Base-by-base conservation (phyloP, 2,329 filamentous ascomycete genomes). In the Botrytis pseudocinerea region DNA sequence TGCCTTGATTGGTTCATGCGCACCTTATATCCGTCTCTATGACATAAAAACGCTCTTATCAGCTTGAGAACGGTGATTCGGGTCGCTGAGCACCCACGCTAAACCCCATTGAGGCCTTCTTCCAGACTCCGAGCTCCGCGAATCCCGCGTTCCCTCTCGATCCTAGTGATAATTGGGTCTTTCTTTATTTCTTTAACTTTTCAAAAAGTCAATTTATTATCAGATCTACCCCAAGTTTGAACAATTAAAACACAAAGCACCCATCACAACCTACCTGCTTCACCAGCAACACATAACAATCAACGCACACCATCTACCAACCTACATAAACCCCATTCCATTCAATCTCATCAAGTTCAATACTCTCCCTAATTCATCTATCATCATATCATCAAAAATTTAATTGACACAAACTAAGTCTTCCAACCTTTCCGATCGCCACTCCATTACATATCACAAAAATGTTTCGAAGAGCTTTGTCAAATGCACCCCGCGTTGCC, bases 391-490 rank as follows among this genome's bases (percentile, higher is more conserved):
- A 4, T 35, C 35, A 35, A 38, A 38, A 38, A 38, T 70, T 51
- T 42, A 22, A 22, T 46, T 40, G 7, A 20, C 40, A 40, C 25
- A 9, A 72, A 65, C 44, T 16, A 62, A 44, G 71, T 12, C 66
- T 59, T 71, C 44, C 68, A n/a, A 72, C 20, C 32, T 38, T 46
- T 65, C 42, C 42, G 48, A 38, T 69, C 48, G 63, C 40, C 51
- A 68, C 57, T 46, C 20, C 18, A 64, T 32, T 44, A 73, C 12
- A 60, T 1, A 64, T 18, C 46, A 51, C 46, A 44, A 73, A 66
- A 35, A 81, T 81, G 80, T 79, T 81, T 76, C 77, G 79, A 75
- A 75, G 79, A 76, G 73, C 77, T 74, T 66, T 80, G 20, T 69
- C 77, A 40, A 77, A 74, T 60, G 77, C 78, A 69, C 78, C 79